phyloP scores from a whole-genome alignment of 108 stramenopile species.

The Nannochloropsis gaditana region DNA sequence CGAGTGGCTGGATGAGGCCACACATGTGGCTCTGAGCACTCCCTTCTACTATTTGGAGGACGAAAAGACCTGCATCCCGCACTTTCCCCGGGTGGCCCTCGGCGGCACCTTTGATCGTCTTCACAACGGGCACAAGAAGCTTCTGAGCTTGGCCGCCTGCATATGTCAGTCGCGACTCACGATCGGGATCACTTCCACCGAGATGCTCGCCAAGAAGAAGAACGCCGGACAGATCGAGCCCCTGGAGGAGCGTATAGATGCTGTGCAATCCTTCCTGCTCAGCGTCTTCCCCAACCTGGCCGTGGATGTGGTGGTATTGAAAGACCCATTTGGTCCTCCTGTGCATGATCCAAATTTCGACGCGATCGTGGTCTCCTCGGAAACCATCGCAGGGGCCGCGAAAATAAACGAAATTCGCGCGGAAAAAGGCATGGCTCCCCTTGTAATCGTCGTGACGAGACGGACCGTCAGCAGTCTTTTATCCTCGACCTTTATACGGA shows the following conservation, averaged over 20 bases:
- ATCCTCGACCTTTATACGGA: slow-evolving; percentile 37
- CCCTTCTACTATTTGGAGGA: not conserved
- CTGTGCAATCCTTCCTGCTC: slow-evolving; percentile 32
- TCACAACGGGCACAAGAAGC: slow-evolving; percentile 53
- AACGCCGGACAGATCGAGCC: slow-evolving; percentile 26
- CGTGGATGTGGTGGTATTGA: not conserved
- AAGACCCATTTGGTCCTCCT: not conserved
- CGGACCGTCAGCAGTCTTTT: slow-evolving; percentile 33
- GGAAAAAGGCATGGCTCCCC: slow-evolving; percentile 28
- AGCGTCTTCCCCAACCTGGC: not conserved
- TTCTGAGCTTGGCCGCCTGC: slow-evolving; percentile 47
- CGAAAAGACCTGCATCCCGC: no score
- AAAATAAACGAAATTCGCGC: slow-evolving; percentile 40
- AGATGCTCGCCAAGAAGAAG: slow-evolving; percentile 37
- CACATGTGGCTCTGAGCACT: not conserved
- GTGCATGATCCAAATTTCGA: slow-evolving; percentile 17
- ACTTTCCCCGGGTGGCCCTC: slow-evolving; percentile 34
- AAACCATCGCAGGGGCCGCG: not conserved
- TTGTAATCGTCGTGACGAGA: slow-evolving; percentile 35
- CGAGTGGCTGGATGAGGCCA: not conserved
- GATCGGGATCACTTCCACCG: slow-evolving; percentile 33
- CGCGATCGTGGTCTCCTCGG: not conserved
- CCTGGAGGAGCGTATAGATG: slow-evolving; percentile 32
- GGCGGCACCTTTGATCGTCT: slow-evolving; percentile 54
- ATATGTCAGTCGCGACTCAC: slow-evolving; percentile 25